These are phyloP conservation scores for Micromonas commoda DNA, from an alignment of 139 green algal species.

Conservation along the genomic window DNA sequence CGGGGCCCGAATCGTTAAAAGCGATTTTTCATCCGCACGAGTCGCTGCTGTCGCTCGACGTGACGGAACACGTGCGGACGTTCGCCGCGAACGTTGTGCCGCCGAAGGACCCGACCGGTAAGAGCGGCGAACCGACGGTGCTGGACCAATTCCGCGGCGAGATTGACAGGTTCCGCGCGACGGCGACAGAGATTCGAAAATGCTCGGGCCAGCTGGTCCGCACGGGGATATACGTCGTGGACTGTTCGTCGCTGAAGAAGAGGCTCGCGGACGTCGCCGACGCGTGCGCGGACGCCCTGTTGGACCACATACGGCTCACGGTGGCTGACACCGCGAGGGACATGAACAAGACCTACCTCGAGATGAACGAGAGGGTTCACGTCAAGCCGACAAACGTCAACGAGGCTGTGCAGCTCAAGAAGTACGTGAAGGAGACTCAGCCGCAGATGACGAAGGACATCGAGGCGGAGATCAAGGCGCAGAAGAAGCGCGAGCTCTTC, in stretches of 20 bases:
- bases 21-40: not conserved
- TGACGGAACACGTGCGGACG: not conserved
- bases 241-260: conserved; percentile 79
- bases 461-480: conserved; percentile 41
- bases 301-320: conserved; percentile 57
- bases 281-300: conserved; percentile 66
- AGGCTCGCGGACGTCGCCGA: conserved; percentile 68
- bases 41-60: not conserved
- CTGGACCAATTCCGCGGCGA: conserved; percentile 49
- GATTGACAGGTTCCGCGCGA: conserved; percentile 52
- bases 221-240: conserved; percentile 78
- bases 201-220: conserved; percentile 67
- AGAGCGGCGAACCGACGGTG: too few relatives aligned
- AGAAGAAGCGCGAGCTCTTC: conserved; percentile 24
- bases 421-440: conserved; percentile 52
- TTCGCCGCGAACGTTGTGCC: not conserved
- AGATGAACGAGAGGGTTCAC: conserved; percentile 36
- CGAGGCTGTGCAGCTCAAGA: conserved; percentile 60
- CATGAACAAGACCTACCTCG: conserved; percentile 31
- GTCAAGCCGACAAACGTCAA: conserved; percentile 46
- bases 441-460: conserved; percentile 37
- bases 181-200: conserved; percentile 63
- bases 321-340: conserved; percentile 27
- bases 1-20: too few relatives aligned
- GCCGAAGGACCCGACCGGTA: too few relatives aligned